Evolutionary conservation across 1,139 yeast genomes (phyloP).

Genomic region (Debaryomycetaceae sp.): DNA sequence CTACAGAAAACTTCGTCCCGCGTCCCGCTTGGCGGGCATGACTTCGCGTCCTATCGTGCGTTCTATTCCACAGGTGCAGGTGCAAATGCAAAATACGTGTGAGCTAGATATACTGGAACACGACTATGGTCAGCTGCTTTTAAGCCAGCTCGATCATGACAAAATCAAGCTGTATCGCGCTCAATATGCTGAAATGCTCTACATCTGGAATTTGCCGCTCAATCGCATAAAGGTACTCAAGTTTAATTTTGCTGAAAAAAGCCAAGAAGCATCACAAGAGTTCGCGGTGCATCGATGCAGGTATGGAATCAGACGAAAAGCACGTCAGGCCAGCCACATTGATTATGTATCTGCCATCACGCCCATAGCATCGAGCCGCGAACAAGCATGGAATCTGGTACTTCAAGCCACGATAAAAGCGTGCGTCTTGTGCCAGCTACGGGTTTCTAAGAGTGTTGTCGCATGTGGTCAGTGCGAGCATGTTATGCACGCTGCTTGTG

Average conservation of each 20-base stretch:
- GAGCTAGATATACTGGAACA: constrained; percentile 45
- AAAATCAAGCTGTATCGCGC: constrained; percentile 45
- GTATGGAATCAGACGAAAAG: constrained; percentile 28
- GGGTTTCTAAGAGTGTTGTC: constrained; percentile 50
- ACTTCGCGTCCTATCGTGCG: constrained; percentile 4
- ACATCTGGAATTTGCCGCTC: constrained; percentile 73
- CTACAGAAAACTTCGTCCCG: too few relatives aligned
- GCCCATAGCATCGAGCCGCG: constrained; percentile 11
- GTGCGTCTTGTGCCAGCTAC: constrained; percentile 58
- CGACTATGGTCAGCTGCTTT: constrained; percentile 30
- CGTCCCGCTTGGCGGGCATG: neutral
- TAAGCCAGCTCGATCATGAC: constrained; percentile 36
- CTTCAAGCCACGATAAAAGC: constrained; percentile 19
- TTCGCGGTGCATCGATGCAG: constrained; percentile 27
- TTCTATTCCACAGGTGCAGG: constrained; percentile 30
- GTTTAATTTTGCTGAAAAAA: constrained; percentile 41
- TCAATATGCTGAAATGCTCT: constrained; percentile 73
- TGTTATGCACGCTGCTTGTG: constrained; percentile 68
- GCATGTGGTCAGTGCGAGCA: constrained; percentile 73
- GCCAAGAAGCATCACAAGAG: constrained; percentile 4
- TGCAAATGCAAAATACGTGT: constrained; percentile 48
- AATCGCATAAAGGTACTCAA: constrained; percentile 70
- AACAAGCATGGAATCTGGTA: constrained; percentile 24
- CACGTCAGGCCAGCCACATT: constrained; percentile 9
- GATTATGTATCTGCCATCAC: constrained; percentile 16